phyloP scores from a whole-genome alignment of 1,284 basidiomycete species.

The Trametes versicolor region DNA sequence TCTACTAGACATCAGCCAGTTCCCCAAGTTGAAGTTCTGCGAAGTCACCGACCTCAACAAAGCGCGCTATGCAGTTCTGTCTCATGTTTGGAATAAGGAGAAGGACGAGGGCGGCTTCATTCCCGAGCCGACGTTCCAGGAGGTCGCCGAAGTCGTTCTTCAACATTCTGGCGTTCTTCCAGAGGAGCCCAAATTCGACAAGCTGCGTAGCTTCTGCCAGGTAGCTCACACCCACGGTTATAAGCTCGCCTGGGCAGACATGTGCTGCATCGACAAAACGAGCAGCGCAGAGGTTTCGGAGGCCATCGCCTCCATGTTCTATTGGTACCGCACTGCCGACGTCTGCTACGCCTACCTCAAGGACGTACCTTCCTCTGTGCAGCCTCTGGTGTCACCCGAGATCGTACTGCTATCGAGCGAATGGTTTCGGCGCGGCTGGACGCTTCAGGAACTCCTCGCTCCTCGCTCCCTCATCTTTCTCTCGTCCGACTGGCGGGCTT shows the following conservation, averaged over 20 bases:
- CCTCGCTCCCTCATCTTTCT: constrained; percentile 1
- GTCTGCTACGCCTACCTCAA: constrained; percentile 8
- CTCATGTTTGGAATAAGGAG: constrained; percentile 12
- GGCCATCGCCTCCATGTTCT: constrained; percentile 13
- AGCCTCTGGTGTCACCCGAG: not conserved
- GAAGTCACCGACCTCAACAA: not conserved
- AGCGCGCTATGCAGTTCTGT: constrained; percentile 5
- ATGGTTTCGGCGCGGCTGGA: constrained; percentile 6
- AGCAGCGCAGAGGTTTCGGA: constrained; percentile 16
- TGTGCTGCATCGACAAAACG: constrained; percentile 14
- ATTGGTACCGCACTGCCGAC: constrained; percentile 3
- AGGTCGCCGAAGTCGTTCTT: not conserved
- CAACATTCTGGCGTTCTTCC: not conserved
- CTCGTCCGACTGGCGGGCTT: not conserved
- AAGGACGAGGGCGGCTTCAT: not conserved
- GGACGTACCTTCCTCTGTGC: not conserved
- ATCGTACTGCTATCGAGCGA: not conserved
- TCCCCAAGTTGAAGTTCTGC: not conserved
- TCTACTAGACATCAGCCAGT: not conserved
- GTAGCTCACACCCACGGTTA: not conserved
- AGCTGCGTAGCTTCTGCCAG: not conserved
- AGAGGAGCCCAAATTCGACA: not conserved
- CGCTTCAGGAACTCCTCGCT: constrained; percentile 13
- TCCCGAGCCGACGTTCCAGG: constrained; percentile 6
- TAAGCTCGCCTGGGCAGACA: constrained; percentile 6